These are phyloP conservation scores for Batrachochytrium dendrobatidis DNA, from an alignment of 371 early-diverging fungal species.

Conservation along the genomic window DNA sequence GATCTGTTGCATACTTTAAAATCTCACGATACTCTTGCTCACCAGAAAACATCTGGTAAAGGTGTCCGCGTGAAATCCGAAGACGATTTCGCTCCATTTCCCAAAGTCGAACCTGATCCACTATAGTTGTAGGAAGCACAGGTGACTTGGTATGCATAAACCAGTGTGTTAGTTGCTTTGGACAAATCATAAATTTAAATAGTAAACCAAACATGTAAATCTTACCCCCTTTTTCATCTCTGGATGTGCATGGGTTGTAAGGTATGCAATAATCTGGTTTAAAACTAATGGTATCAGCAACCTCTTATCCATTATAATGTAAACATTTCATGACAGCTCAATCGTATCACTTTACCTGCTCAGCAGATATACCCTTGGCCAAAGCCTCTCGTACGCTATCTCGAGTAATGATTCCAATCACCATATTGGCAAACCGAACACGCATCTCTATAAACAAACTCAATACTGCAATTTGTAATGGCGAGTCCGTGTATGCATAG, in stretches of 20 bases:
- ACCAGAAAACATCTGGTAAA: conserved; percentile 76
- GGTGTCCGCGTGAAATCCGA: conserved; percentile 19
- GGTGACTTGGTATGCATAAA: conserved; percentile 39
- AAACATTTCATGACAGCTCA: no score
- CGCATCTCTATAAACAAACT: conserved; percentile 83
- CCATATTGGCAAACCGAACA: conserved; percentile 90
- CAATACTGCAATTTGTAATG: conserved; percentile 95
- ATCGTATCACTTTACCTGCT: conserved; percentile 57
- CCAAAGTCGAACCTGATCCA: conserved; percentile 97
- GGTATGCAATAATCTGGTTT: conserved; percentile 82
- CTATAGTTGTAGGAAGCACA: conserved; percentile 85
- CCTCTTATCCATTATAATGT: not conserved
- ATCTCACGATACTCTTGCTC: conserved; percentile 70
- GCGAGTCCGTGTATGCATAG: conserved; percentile 95
- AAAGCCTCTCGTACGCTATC: conserved; percentile 88
- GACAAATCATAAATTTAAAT: no score
- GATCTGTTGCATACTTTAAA: conserved; percentile 64
- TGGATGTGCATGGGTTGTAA: conserved; percentile 85
- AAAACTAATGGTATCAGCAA: not conserved
- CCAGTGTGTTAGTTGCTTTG: no score
- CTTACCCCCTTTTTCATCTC: conserved; percentile 72
- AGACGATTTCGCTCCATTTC: conserved; percentile 93
- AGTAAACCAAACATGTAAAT: no score
- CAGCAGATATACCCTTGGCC: conserved; percentile 90
- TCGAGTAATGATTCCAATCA: conserved; percentile 85